Evolutionary conservation across 1,284 basidiomycete genomes (phyloP).

Genomic region (Gymnopus androsaceus): DNA sequence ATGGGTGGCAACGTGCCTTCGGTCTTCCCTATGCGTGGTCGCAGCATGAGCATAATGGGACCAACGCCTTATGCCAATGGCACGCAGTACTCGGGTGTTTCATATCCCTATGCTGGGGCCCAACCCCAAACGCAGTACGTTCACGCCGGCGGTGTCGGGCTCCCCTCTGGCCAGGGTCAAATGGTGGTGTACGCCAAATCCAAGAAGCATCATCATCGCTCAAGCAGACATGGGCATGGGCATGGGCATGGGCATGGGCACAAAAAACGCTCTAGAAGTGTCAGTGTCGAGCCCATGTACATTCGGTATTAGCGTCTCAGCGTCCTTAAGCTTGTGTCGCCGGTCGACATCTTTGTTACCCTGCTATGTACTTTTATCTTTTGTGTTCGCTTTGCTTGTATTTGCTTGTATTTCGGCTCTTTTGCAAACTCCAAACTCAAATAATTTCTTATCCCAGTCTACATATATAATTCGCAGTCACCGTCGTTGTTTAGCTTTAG

Average conservation of each 20-base stretch:
- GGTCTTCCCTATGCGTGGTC: constrained; percentile 7
- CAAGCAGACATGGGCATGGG: constrained; percentile 20
- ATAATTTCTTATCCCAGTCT: no score
- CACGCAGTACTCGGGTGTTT: constrained; percentile 4
- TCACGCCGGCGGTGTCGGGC: constrained; percentile 8
- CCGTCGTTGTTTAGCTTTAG: no score
- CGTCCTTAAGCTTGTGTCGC: no score
- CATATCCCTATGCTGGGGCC: constrained; percentile 9
- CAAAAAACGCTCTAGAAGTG: constrained; percentile 34
- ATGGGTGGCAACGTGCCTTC: background rate
- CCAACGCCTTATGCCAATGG: background rate
- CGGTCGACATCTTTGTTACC: background rate
- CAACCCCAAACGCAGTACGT: constrained; percentile 17
- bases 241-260: no score
- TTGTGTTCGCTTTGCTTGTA: no score
- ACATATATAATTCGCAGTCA: no score
- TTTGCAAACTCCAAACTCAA: no score
- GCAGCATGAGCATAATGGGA: constrained; percentile 14
- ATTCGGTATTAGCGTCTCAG: background rate
- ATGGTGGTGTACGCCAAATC: constrained; percentile 38
- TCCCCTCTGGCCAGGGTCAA: constrained; percentile 16
- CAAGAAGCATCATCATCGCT: constrained; percentile 33
- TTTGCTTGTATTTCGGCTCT: no score
- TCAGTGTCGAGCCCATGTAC: constrained; percentile 21
- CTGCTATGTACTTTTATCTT: background rate